A percentile compares a stretch with the other conserved stretches of the same genome.
phyloP scores from a whole-genome alignment of 768 basidiomycete species.

The Agaricus blazei region DNA sequence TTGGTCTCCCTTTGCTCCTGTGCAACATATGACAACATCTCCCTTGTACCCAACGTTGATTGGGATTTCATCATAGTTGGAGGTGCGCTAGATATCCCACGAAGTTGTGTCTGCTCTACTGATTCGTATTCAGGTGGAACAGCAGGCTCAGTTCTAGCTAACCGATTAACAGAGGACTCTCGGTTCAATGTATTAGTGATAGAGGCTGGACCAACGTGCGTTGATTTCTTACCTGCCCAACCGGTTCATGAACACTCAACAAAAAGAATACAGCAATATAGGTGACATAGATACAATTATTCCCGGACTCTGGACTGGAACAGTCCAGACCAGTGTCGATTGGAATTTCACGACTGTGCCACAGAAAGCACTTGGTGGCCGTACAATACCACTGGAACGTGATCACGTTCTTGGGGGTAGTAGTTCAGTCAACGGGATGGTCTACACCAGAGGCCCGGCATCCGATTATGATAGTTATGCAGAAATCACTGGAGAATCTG shows the following conservation, averaged over 20 bases:
- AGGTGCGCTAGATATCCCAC: slow-evolving; percentile 10
- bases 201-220: slow-evolving; percentile 12
- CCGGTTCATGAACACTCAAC: not conserved
- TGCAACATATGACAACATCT: no score
- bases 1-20: no score
- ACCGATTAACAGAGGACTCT: slow-evolving; percentile 7
- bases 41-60: no score
- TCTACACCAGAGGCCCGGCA: slow-evolving; percentile 17
- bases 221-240: not conserved
- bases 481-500: slow-evolving; percentile 20
- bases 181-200: slow-evolving; percentile 2
- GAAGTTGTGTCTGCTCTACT: not conserved
- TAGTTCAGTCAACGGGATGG: slow-evolving; percentile 26
- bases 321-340: slow-evolving; percentile 17
- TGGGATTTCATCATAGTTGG: slow-evolving; percentile 21
- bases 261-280: not conserved
- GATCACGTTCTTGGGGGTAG: slow-evolving; percentile 27
- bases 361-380: slow-evolving; percentile 22
- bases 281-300: slow-evolving; percentile 5
- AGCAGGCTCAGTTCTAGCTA: slow-evolving; percentile 10
- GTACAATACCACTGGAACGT: slow-evolving; percentile 20
- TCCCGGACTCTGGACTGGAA: slow-evolving; percentile 9
- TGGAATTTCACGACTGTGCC: slow-evolving; percentile 33
- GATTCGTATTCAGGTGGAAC: slow-evolving; percentile 12
- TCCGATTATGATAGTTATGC: slow-evolving; percentile 29